Evolutionary conservation across 1,284 basidiomycete species (phyloP).

Genomic region (Melampsora larici-populina): DNA sequence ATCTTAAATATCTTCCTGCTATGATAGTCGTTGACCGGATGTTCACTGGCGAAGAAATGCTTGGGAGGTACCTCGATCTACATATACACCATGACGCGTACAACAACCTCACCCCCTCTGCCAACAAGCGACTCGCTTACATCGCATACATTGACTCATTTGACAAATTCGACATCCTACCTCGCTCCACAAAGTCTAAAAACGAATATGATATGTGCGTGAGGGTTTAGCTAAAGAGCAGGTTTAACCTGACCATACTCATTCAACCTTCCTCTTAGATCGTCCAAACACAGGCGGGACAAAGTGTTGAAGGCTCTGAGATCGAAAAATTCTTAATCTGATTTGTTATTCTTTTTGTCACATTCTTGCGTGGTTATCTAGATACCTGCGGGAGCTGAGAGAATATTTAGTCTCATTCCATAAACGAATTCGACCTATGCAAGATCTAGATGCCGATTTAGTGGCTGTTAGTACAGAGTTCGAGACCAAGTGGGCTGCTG

Average conservation of each 20-base stretch:
- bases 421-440: conserved; percentile 79
- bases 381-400: conserved; percentile 60
- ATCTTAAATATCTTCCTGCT: conserved; percentile 18
- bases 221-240: neutral
- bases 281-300: neutral
- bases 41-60: conserved; percentile 92
- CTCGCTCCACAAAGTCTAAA: conserved; percentile 24
- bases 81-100: conserved; percentile 83
- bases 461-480: conserved; percentile 68
- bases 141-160: conserved; percentile 35
- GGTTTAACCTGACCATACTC: neutral
- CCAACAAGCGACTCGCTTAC: conserved; percentile 32
- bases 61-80: conserved; percentile 90
- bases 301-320: neutral
- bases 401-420: conserved; percentile 80
- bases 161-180: conserved; percentile 31
- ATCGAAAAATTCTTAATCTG: neutral
- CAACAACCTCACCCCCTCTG: conserved; percentile 70
- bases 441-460: conserved; percentile 72
- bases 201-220: conserved; percentile 29
- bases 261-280: neutral
- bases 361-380: neutral
- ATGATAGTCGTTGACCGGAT: conserved; percentile 72
- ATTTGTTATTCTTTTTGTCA: neutral
- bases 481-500: conserved; percentile 72